phyloP scores from a whole-genome alignment of 225 moss, liverwort and hornwort genomes.

The Polytrichum formosum region DNA sequence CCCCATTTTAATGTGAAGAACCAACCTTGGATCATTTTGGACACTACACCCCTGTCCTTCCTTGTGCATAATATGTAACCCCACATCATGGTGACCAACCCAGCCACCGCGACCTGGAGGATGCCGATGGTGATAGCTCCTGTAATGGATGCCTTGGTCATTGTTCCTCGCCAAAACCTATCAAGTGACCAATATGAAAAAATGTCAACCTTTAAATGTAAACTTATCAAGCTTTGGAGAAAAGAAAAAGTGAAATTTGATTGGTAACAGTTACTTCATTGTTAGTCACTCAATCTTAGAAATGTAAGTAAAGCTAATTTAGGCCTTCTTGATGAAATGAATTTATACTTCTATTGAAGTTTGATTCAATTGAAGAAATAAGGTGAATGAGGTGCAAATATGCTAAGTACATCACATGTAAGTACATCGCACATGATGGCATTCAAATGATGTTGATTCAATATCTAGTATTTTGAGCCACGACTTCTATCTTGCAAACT shows the following conservation, averaged over 20 bases:
- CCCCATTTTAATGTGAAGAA: conserved; percentile 36
- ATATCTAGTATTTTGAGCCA: no score
- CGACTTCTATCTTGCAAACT: no score
- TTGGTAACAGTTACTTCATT: neutral
- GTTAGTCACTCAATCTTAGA: neutral
- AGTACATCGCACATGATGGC: no score
- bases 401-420: no score
- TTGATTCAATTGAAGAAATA: neutral
- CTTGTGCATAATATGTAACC: conserved; percentile 1
- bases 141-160: conserved; percentile 16
- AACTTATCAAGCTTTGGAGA: neutral
- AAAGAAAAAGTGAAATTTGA: neutral
- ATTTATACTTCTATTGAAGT: neutral
- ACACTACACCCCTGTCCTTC: neutral
- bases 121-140: conserved; percentile 16
- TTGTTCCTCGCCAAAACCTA: conserved; percentile 34
- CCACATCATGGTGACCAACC: conserved; percentile 17
- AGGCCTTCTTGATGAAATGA: neutral
- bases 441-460: no score
- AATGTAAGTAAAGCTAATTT: neutral
- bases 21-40: conserved; percentile 14
- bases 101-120: conserved; percentile 19
- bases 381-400: no score
- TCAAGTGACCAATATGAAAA: neutral
- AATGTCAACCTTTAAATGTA: neutral